phyloP scores from a whole-genome alignment of 2,329 filamentous ascomycete species.

The Conoideocrella luteorostrata region DNA sequence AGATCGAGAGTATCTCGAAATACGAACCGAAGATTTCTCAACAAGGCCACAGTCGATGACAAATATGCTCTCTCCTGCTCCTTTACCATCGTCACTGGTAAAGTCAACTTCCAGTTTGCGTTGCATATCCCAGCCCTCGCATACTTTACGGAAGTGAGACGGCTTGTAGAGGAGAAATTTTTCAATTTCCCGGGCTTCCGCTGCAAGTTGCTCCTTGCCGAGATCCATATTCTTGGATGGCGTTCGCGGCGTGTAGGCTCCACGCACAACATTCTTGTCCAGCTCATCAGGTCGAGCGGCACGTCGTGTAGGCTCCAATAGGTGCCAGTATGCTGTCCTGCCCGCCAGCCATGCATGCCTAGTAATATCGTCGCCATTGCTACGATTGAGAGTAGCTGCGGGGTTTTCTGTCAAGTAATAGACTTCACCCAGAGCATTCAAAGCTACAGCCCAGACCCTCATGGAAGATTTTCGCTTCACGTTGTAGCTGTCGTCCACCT shows the following conservation, averaged over 20 bases:
- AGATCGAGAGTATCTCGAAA: slow-evolving; percentile 39
- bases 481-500: slow-evolving; percentile 77
- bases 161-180: slow-evolving; percentile 67
- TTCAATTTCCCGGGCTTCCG: slow-evolving; percentile 79
- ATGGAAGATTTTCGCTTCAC: slow-evolving; percentile 60
- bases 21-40: slow-evolving; percentile 40
- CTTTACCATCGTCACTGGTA: slow-evolving; percentile 67
- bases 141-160: slow-evolving; percentile 69
- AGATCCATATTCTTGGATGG: slow-evolving; percentile 69
- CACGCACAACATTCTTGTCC: slow-evolving; percentile 58
- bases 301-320: slow-evolving; percentile 73
- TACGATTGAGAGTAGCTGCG: slow-evolving; percentile 42
- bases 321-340: slow-evolving; percentile 71
- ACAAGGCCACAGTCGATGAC: slow-evolving; percentile 68
- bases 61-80: slow-evolving; percentile 70
- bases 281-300: slow-evolving; percentile 65
- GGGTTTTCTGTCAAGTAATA: slow-evolving; percentile 76
- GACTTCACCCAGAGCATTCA: slow-evolving; percentile 89
- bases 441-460: slow-evolving; percentile 82
- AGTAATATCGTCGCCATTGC: slow-evolving; percentile 48
- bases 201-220: slow-evolving; percentile 60
- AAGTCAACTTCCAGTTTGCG: slow-evolving; percentile 84
- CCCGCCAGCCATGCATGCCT: slow-evolving; percentile 75
- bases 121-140: slow-evolving; percentile 87
- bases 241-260: slow-evolving; percentile 74